These are phyloP conservation scores for Beverwykella pulmonaria DNA, from an alignment of 495 filamentous ascomycete species.

Conservation along the genomic window DNA sequence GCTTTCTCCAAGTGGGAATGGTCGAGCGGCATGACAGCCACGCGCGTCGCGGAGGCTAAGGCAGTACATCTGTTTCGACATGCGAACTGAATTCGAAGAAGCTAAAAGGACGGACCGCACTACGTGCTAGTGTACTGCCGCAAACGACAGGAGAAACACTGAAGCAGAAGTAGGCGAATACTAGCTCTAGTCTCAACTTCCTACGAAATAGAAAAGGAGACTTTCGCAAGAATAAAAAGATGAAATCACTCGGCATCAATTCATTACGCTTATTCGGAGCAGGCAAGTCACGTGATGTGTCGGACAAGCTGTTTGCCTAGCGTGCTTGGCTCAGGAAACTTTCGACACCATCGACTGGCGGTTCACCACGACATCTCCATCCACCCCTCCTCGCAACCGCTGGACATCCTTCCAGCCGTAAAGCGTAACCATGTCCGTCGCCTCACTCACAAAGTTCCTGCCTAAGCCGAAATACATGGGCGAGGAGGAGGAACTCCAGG, in stretches of 20 bases:
- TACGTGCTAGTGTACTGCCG: no score
- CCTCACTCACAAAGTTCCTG: slow-evolving; percentile 77
- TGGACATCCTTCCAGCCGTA: background rate
- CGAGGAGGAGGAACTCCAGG: slow-evolving; percentile 73
- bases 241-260: no score
- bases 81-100: background rate
- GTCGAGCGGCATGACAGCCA: slow-evolving; percentile 12
- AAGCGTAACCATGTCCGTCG: slow-evolving; percentile 40
- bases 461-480: slow-evolving; percentile 88
- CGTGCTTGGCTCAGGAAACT: background rate
- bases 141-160: no score
- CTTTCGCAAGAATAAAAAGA: no score
- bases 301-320: no score
- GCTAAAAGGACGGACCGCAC: background rate
- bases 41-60: slow-evolving; percentile 6
- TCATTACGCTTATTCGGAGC: no score
- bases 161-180: no score
- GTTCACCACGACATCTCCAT: background rate
- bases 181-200: no score
- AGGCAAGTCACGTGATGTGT: background rate
- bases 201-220: no score
- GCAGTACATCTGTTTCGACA: background rate
- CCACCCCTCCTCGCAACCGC: background rate
- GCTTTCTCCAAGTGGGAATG: background rate
- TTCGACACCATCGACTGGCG: background rate